Evolutionary conservation across 208 protist species (phyloP), one percentile per base, ranked within the genome.

Genomic region (Crithidia bombi): DNA sequence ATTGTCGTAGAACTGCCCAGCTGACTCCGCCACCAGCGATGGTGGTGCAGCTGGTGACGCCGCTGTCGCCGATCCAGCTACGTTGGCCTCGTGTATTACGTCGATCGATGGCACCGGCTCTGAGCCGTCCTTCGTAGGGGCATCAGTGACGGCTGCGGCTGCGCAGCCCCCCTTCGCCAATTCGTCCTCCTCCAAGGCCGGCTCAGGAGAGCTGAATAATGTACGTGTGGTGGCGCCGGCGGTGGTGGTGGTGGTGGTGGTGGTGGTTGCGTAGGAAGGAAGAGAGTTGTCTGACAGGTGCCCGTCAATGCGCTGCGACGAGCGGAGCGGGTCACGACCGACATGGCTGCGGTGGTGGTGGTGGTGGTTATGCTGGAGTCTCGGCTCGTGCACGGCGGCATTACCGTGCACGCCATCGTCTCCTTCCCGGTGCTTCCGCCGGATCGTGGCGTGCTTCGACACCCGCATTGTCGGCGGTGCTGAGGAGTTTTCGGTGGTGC

Each of bases 181-280:
- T 68, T n/a, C 41, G 14, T 61, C 43, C 6, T 56, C 26, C 2
- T 46, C 38, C 0, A 33, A 71, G 5, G 17, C 19, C 32, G 52
- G 17, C 15, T 67, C 52, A 0, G 69, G 51, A 5, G 50, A 75
- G 19, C 33, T 38, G 52, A 63, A 43, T 10, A 66, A 23, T 7
- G 46, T 56, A 23, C 61, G 61, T 3, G 46, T 56, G 61, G 46
- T 66, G 32, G 54, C 21, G 35, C 52, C 28, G 19, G 69, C 62
- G 17, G 68, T 59, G 47, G 35, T 44, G 15, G 52, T 49, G 25
- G 43, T 28, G 35, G 43, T 62, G 7, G 30, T 33, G 4, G 47
- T 43, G 35, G 21, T 17, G 1, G 30, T 38, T 23, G 50, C 12
- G 38, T 38, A 32, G 28, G 46, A 62, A 7, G 32, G 38, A 19